These are phyloP conservation scores for Trichoderma polysporum DNA, from an alignment of 2,329 filamentous ascomycete genomes.

Conservation along the genomic window DNA sequence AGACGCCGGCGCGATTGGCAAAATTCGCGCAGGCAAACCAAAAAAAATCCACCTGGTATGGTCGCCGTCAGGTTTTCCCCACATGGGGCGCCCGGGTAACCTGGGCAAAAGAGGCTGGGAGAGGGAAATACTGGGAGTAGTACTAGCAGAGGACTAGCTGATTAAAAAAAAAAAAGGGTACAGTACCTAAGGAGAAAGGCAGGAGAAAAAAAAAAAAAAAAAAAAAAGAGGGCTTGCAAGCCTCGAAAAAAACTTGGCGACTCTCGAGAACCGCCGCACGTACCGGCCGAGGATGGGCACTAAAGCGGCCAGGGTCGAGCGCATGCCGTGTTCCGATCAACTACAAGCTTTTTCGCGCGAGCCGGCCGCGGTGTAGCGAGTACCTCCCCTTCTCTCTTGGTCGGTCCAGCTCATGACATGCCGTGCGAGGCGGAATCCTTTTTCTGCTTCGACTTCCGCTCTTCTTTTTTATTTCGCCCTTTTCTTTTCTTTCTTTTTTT, in stretches of 20 bases:
- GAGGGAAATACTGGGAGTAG: no score
- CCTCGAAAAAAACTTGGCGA: constrained; percentile 9
- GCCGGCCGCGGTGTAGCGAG: constrained; percentile 7
- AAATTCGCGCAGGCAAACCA: constrained; percentile 23
- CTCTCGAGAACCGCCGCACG: constrained; percentile 9
- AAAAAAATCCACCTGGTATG: not conserved
- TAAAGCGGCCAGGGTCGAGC: constrained; percentile 18
- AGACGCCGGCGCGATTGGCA: constrained; percentile 10
- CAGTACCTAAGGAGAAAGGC: no score
- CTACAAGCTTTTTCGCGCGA: constrained; percentile 1
- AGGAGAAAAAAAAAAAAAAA: not conserved
- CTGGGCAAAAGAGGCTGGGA: constrained; percentile 6
- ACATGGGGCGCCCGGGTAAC: constrained; percentile 20
- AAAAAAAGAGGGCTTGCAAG: not conserved
- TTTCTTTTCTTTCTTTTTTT: constrained; percentile 7
- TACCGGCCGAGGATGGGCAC: constrained; percentile 16
- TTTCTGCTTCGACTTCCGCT: constrained; percentile 5
- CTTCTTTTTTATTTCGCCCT: not conserved
- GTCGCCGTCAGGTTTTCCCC: constrained; percentile 16
- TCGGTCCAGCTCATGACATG: not conserved
- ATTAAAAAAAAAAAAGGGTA: not conserved
- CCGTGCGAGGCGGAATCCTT: constrained; percentile 12
- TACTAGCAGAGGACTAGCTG: not conserved
- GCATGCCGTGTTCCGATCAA: constrained; percentile 22
- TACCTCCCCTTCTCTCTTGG: not conserved